These are phyloP conservation scores for Dryas octopetala DNA, from an alignment of 306 rosid species.

Conservation along the genomic window DNA sequence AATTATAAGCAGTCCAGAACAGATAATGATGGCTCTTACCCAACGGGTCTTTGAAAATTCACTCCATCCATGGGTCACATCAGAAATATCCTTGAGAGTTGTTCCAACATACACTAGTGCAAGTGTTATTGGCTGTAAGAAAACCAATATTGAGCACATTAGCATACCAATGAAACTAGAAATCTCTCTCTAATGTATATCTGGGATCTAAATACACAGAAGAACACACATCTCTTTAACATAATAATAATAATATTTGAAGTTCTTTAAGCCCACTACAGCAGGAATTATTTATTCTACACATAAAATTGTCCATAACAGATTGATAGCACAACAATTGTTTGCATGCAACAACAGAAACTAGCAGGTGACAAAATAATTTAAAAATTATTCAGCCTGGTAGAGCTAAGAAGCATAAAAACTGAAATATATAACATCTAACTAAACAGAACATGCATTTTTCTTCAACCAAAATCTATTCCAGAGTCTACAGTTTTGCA, in stretches of 20 bases:
- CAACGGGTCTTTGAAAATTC: constrained; percentile 82
- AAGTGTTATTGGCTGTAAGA: constrained; percentile 83
- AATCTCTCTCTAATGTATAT: neutral
- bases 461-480: neutral
- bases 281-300: too few species aligned
- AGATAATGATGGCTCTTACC: constrained; percentile 50
- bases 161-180: constrained; percentile 14
- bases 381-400: too few species aligned
- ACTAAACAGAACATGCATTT: neutral
- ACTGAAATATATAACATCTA: neutral
- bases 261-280: neutral
- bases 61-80: constrained; percentile 92
- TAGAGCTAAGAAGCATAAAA: neutral
- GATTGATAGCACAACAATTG: too few species aligned
- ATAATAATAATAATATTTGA: neutral
- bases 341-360: neutral
- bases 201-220: too few species aligned
- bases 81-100: constrained; percentile 94
- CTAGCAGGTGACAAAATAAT: neutral
- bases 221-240: neutral
- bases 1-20: neutral
- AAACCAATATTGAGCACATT: constrained; percentile 21
- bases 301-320: too few species aligned
- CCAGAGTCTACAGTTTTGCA: neutral
- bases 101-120: constrained; percentile 90